Evolutionary conservation across 2,329 filamentous ascomycete species (phyloP).

Genomic region (Xylariaceae sp.): DNA sequence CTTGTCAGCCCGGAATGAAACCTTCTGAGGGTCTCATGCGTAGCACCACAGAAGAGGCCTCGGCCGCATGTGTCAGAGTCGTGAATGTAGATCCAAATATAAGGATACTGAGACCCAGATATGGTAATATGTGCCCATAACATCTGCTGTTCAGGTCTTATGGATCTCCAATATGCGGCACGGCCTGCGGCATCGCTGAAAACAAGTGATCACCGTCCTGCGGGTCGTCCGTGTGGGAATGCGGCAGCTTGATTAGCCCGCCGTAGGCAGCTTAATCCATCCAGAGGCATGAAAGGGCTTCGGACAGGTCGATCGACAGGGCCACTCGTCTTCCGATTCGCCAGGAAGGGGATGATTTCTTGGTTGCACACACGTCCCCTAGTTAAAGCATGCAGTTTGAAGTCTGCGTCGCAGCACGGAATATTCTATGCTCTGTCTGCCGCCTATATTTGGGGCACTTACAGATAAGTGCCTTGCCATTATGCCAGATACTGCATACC

Average conservation of each 20-base stretch:
- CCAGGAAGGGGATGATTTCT: neutral
- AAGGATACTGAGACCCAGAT: neutral
- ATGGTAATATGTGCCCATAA: neutral
- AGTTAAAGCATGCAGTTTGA: neutral
- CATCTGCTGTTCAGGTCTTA: neutral
- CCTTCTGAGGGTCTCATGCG: conserved; percentile 11
- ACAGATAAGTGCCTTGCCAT: neutral
- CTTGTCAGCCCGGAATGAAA: conserved; percentile 21
- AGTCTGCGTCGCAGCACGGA: too few species aligned
- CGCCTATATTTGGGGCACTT: neutral
- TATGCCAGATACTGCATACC: neutral
- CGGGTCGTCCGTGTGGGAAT: neutral
- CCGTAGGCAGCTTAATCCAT: conserved; percentile 8
- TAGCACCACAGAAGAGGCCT: conserved; percentile 1
- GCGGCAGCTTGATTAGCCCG: conserved; percentile 3
- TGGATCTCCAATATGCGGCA: too few species aligned
- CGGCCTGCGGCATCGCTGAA: too few species aligned
- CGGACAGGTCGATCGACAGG: conserved; percentile 17
- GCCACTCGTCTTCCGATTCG: conserved; percentile 20
- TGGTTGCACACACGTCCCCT: neutral
- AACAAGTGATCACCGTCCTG: too few species aligned
- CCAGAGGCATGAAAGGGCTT: conserved; percentile 7
- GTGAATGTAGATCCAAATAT: conserved; percentile 5
- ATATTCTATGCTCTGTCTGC: neutral
- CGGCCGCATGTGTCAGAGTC: conserved; percentile 2